Conservation (phyloP, 1,284 basidiomycete genomes). For the Ceratobasidium sp. region DNA sequence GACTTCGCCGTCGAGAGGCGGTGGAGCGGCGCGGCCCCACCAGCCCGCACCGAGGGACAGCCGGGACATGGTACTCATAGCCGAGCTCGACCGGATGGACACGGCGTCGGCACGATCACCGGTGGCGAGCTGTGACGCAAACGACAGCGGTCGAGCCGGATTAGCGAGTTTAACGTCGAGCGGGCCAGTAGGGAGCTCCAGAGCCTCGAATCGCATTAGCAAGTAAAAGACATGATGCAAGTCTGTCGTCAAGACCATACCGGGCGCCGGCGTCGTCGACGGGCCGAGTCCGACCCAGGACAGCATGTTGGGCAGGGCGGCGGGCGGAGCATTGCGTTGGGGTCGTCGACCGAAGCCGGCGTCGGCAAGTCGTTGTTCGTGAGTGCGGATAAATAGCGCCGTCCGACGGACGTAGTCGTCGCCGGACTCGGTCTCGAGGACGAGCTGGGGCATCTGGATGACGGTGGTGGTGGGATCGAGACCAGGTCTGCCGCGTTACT, state of each 20-base stretch:
- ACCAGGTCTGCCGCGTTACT: too few species aligned
- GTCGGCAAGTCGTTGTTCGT: slow-evolving; percentile 78
- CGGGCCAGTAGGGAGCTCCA: slow-evolving; percentile 80
- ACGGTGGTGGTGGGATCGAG: too few species aligned
- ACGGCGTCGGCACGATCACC: slow-evolving; percentile 78
- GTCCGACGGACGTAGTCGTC: slow-evolving; percentile 79
- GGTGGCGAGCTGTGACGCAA: slow-evolving; percentile 70
- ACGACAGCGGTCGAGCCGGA: slow-evolving; percentile 80
- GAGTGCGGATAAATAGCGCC: slow-evolving; percentile 74
- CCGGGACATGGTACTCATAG: slow-evolving; percentile 79
- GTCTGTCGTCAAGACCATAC: slow-evolving; percentile 75
- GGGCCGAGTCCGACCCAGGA: slow-evolving; percentile 69
- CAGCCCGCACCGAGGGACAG: slow-evolving; percentile 78
- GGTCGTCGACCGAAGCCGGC: slow-evolving; percentile 66
- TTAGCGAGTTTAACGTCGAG: slow-evolving; percentile 81
- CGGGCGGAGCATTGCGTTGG: slow-evolving; percentile 59
- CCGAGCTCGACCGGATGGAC: slow-evolving; percentile 82
- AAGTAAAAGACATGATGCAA: slow-evolving; percentile 89
- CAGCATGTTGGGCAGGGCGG: slow-evolving; percentile 69
- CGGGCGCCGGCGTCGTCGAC: slow-evolving; percentile 62
- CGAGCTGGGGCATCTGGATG: slow-evolving; percentile 45
- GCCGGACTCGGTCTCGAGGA: slow-evolving; percentile 72
- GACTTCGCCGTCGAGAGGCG: slow-evolving; percentile 76
- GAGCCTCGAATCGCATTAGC: slow-evolving; percentile 85
- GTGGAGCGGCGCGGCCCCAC: slow-evolving; percentile 73